phyloP scores from a whole-genome alignment of 306 rosid genomes.

The Echinosophora koreensis region DNA sequence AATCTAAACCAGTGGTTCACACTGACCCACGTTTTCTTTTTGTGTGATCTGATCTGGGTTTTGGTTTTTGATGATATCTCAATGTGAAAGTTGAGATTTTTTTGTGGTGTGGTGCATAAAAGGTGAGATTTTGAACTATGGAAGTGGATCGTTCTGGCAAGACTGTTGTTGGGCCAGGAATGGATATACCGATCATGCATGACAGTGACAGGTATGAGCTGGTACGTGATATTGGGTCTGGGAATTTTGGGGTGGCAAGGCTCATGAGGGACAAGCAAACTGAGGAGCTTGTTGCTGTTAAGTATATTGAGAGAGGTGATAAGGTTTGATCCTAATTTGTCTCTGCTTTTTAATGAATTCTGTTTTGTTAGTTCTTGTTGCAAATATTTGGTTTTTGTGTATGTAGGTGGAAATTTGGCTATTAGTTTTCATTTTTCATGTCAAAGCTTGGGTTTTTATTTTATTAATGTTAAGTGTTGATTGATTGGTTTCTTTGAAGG shows the following conservation, averaged over 20 bases:
- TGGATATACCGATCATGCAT: conserved; percentile 92
- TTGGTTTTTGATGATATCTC: conserved; percentile 8
- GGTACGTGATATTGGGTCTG: conserved; percentile 93
- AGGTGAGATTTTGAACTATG: conserved; percentile 24
- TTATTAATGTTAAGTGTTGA: background rate
- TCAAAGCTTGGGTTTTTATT: background rate
- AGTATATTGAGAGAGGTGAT: conserved; percentile 99
- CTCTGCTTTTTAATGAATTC: background rate
- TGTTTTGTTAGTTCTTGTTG: background rate
- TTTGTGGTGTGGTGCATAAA: conserved; percentile 31
- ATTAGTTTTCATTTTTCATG: conserved; percentile 11
- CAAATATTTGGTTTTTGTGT: conserved; percentile 17
- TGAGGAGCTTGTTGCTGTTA: conserved; percentile 88
- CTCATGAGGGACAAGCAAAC: conserved; percentile 90
- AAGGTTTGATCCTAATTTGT: conserved; percentile 71
- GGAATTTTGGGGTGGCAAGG: conserved; percentile 95
- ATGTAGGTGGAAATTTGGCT: conserved; percentile 33
- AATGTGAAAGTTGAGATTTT: conserved; percentile 44
- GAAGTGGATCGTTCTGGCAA: conserved; percentile 70
- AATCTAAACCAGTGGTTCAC: conserved; percentile 44
- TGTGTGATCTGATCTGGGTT: conserved; percentile 51
- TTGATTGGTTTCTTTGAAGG: conserved; percentile 30
- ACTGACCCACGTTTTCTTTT: conserved; percentile 51
- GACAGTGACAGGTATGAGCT: conserved; percentile 93
- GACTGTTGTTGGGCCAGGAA: conserved; percentile 77